Conservation (phyloP, 805 yeast genomes). For the Saccharomycopsis capsularis region DNA sequence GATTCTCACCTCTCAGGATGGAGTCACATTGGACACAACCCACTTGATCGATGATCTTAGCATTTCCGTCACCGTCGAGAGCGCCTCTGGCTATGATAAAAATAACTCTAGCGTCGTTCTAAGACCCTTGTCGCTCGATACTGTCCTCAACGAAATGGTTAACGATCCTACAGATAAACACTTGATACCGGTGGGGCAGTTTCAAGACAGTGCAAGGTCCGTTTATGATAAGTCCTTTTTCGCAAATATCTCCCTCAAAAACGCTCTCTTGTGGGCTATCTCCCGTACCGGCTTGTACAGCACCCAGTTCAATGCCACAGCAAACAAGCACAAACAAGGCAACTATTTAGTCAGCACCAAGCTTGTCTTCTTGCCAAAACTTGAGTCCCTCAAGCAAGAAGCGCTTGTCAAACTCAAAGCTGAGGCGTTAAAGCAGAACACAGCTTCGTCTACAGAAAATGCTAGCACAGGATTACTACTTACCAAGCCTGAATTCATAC, state of each 20-base stretch:
- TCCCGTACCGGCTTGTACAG: conserved; percentile 12
- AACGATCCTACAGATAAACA: conserved; percentile 2
- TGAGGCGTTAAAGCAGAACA: not conserved
- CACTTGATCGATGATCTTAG: conserved; percentile 13
- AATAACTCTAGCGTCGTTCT: conserved; percentile 3
- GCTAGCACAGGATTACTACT: not conserved
- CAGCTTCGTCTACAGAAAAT: not conserved
- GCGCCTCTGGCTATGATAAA: too few species aligned
- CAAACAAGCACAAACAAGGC: conserved; percentile 11
- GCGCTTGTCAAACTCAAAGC: not conserved
- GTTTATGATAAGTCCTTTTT: conserved; percentile 11
- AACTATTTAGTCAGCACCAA: conserved; percentile 12
- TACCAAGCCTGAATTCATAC: not conserved
- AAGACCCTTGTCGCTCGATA: conserved; percentile 20
- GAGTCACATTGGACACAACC: conserved; percentile 9
- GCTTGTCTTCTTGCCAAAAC: conserved; percentile 10
- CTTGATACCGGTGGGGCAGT: conserved; percentile 9
- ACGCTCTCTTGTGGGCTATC: conserved; percentile 14
- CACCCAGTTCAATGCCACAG: conserved; percentile 3
- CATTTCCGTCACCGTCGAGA: not conserved
- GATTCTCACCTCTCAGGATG: conserved; percentile 8
- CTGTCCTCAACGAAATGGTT: conserved; percentile 18
- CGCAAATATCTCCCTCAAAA: conserved; percentile 12
- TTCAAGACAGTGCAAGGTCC: not conserved
- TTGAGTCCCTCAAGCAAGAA: conserved; percentile 4